Conservation (phyloP, 768 basidiomycete species). For the Rhizopogon rudus region DNA sequence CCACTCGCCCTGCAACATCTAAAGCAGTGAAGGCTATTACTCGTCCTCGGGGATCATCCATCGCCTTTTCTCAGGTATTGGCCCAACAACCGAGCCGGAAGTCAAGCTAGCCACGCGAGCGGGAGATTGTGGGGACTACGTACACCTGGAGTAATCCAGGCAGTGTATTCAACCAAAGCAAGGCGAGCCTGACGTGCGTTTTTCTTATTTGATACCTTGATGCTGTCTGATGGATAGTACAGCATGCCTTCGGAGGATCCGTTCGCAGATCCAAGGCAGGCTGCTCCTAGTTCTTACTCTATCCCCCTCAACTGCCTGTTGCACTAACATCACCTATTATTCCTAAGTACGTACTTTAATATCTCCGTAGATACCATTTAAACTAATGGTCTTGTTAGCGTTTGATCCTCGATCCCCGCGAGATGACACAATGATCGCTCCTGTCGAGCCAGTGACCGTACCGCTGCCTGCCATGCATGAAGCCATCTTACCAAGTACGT, state of each 20-base stretch:
- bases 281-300: neutral
- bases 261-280: constrained; percentile 19
- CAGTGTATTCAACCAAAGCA: constrained; percentile 14
- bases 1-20: constrained; percentile 3
- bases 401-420: constrained; percentile 28
- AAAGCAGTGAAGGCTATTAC: constrained; percentile 18
- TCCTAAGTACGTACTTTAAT: constrained; percentile 20
- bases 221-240: neutral
- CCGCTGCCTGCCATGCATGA: constrained; percentile 31
- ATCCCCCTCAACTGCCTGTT: neutral
- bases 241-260: constrained; percentile 19
- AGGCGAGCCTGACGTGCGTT: constrained; percentile 15
- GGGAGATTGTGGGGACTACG: constrained; percentile 23
- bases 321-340: constrained; percentile 7
- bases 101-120: constrained; percentile 24
- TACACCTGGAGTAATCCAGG: constrained; percentile 27
- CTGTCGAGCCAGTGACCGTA: constrained; percentile 19
- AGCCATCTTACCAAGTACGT: constrained; percentile 22
- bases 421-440: constrained; percentile 22
- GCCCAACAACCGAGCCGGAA: constrained; percentile 18
- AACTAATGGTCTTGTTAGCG: neutral
- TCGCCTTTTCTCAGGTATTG: constrained; percentile 19
- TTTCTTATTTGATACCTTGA: neutral
- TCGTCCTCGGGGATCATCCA: constrained; percentile 20
- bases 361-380: neutral